Evolutionary conservation across 2,329 filamentous ascomycete species (phyloP), one percentile per base, ranked within the genome.

Genomic region (Bipolaris gigantea): DNA sequence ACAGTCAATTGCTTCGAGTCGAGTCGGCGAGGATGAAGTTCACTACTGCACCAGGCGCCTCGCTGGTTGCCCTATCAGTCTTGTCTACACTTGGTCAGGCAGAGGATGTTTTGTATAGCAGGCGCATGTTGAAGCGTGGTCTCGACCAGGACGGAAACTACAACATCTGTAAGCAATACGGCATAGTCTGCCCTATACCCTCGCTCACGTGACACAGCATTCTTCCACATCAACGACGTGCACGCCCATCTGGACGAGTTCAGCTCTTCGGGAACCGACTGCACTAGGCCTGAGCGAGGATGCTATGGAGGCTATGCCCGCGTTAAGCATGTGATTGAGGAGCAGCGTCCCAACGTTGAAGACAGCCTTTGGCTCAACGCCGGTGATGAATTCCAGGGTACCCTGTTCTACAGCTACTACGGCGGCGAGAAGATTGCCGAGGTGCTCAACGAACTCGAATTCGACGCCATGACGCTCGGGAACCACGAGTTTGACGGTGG

Each of bases 141-240:
- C 51, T 73, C 15, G 64, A 72, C 55, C 62, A 61, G 41, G 45
- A 72, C 1, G 70, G 68, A 27, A 69, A 73, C 33, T 73, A 66
- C 55, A 73, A 73, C 43, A 70, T 73, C 42, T 70, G 70, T 73
- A 53, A 60, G 69, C 53, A 4, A 2, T 18, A 23, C 8, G 1
- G 2, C 1, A 4, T 10, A 2, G n/a, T n/a, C 5, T 9, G 7
- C 5, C 6, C 10, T 21, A n/a, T 30, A 16, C 42, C 4, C 42
- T 36, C 4, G 42, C 48, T 54, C 30, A 55, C 32, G 18, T 43
- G 34, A 50, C n/a, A 5, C 10, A 73, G 70, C 85, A 6, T 87
- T 88, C 75, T 87, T 87, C 73, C 86, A 88, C 69, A 80, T 88
- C 77, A 88, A 88, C 65, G 85, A 88, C 66, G 83, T 88, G 13